These are phyloP conservation scores for Penicillium freii DNA, from an alignment of 2,329 filamentous ascomycete species.

Conservation along the genomic window DNA sequence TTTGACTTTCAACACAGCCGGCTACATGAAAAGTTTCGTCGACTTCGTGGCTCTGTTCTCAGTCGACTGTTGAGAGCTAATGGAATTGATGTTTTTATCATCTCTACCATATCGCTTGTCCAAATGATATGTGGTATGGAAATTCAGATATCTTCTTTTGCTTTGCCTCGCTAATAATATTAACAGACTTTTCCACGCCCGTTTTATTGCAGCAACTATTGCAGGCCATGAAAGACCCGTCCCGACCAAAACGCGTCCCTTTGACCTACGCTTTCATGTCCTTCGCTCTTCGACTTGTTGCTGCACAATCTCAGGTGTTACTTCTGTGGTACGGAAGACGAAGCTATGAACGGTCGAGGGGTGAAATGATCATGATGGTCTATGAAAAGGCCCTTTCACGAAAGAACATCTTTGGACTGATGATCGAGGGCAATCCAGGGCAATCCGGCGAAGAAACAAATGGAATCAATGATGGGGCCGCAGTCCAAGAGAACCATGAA, in stretches of 20 bases:
- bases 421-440: conserved; percentile 31
- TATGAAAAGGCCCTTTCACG: conserved; percentile 73
- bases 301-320: conserved; percentile 66
- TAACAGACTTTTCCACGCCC: conserved; percentile 57
- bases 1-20: conserved; percentile 78
- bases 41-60: conserved; percentile 70
- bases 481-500: conserved; percentile 12
- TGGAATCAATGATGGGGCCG: conserved; percentile 10
- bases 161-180: conserved; percentile 21
- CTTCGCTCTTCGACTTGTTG: conserved; percentile 59
- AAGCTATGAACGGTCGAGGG: conserved; percentile 77
- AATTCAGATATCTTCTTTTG: not conserved
- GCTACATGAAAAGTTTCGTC: conserved; percentile 71
- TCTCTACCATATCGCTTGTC: conserved; percentile 62
- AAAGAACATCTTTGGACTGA: conserved; percentile 53
- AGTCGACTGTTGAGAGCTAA: conserved; percentile 70
- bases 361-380: conserved; percentile 81
- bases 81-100: conserved; percentile 71
- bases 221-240: conserved; percentile 59
- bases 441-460: conserved; percentile 16
- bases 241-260: conserved; percentile 54
- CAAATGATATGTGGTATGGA: conserved; percentile 56
- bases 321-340: conserved; percentile 79
- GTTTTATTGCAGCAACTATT: conserved; percentile 71
- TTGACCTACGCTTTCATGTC: conserved; percentile 65